Evolutionary conservation across 306 rosid genomes (phyloP), one percentile per base, ranked within the genome.

Genomic region (Cicer cuneatum): DNA sequence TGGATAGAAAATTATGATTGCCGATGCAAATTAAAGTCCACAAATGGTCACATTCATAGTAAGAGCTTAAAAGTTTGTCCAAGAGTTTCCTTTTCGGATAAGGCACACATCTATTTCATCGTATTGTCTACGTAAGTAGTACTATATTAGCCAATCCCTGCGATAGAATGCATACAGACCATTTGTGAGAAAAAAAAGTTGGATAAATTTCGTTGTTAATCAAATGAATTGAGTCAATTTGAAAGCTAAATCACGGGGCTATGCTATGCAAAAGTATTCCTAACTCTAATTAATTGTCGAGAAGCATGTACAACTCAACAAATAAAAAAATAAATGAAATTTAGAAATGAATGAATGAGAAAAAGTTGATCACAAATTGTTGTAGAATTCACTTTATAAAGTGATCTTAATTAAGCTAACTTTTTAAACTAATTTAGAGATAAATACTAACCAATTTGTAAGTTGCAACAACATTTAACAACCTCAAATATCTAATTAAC

Each of bases 71-170:
- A 58, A n/a, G 11, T 49, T 69, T 60, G 82, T 78, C 71, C 53
- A 45, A 73, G 71, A 47, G 61, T 71, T 68, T 65, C 77, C 86
- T 41, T 74, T 79, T 79, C 0, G 77, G 76, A 79, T 79, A 85
- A 83, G 87, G 76, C 81, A 75, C n/a, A 76, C 76, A 47, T 80
- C 84, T 40, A 72, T 78, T 77, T 84, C 75, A 78, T 60, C 42
- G n/a, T 13, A 74, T 75, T 72, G 69, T 15, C 29, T 46, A 68
- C 60, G 51, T 46, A 65, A 64, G 41, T 41, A 21, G 2, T 53
- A 42, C 24, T 66, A 46, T 46, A 68, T 38, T 6, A 10, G 72
- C 88, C 74, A 68, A 80, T 69, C 70, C 56, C 53, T 74, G 41
- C 77, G 8, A 21, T 66, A 18, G 42, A 45, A 45, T 66, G 40